Evolutionary conservation across 768 basidiomycete genomes (phyloP), one percentile per base, ranked within the genome.

Genomic region (Ramaria rubella): DNA sequence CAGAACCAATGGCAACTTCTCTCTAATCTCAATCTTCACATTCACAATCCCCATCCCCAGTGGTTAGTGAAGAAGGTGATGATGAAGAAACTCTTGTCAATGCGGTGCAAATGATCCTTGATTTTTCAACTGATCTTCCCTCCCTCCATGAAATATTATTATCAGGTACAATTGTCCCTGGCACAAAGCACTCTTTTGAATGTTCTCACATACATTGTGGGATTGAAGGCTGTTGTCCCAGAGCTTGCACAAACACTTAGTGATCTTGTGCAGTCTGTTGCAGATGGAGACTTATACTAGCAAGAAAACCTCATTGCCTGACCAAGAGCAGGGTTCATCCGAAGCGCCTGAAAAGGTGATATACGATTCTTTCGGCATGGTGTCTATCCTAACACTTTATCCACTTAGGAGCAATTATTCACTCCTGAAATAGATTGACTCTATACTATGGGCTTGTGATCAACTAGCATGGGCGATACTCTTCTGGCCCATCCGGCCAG

Each of bases 121-220:
- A 76, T 1, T 77, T 82, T 45, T 71, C 83, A 1, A 76, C 76
- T 17, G 76, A 75, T 42, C 86, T 89, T 63, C 60, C 79, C 5
- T 69, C 79, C 8, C 85, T 85, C 11, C 76, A 71, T 43, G 71
- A 76, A 19, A 76, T 78, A 3, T 77, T n/a, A n/a, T n/a, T 92
- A 19, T 72, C 76, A 3, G 73, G 78, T 0, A 70, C 81, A 0
- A 46, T 75, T 17, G 67, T 90, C 6, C 78, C 83, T 1, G 75
- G 75, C 21, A 67, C 70, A 73, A n/a, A 68, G 71, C 34, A 85
- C 72, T 52, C 76, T 90, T 2, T 67, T 87, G 26, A 77, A 80
- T 45, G 70, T 82, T 15, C 69, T 92, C 46, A 74, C 31, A 4
- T 29, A 23, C 9, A 21, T 38, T 24, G 44, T 34, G 5, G 27